Evolutionary conservation across 176 grass and related monocot genomes (phyloP).

Genomic region (Lolium perenne): DNA sequence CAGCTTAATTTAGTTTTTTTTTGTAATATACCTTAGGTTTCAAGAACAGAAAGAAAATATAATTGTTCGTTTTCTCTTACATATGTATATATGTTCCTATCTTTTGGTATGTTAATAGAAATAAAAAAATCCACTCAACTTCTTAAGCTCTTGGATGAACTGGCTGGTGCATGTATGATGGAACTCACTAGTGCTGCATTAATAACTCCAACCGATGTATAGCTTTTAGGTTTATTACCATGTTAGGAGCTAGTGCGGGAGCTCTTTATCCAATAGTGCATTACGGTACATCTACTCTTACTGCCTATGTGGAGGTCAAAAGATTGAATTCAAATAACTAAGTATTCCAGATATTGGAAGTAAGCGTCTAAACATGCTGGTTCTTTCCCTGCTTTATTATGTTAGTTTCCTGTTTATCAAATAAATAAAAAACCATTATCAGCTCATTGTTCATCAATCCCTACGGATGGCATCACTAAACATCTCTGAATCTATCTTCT

Average conservation of each 20-base stretch:
- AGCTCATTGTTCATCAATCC: no score
- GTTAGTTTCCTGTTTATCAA: no score
- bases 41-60: background rate
- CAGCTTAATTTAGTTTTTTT: background rate
- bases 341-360: background rate
- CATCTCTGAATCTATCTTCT: background rate
- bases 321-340: constrained; percentile 17
- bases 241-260: background rate
- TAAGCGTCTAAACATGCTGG: no score
- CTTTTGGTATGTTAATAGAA: background rate
- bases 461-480: background rate
- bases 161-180: constrained; percentile 11
- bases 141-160: background rate
- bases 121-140: background rate
- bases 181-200: background rate
- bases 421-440: no score
- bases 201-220: background rate
- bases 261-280: background rate
- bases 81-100: background rate
- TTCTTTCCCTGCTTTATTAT: background rate
- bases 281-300: background rate
- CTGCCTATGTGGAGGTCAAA: background rate
- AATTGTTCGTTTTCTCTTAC: background rate
- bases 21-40: constrained; percentile 4
- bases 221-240: background rate